Evolutionary conservation across 306 rosid species (phyloP).

Genomic region (Pachyrhizus erosus): DNA sequence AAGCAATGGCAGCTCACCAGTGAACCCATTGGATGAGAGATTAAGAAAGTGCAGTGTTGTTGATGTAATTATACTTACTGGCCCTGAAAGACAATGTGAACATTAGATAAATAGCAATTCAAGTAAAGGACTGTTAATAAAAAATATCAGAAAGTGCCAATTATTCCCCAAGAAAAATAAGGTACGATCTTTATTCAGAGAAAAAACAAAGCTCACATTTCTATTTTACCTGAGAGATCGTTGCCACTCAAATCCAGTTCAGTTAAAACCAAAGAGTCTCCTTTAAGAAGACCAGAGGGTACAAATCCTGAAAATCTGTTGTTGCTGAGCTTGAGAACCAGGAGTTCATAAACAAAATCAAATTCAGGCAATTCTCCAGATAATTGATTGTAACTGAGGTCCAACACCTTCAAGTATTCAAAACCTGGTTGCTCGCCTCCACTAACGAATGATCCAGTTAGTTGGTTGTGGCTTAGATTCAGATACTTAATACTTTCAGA

Average conservation of each 20-base stretch:
- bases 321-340: conserved; percentile 76
- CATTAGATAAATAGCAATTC: conserved; percentile 36
- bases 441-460: conserved; percentile 68
- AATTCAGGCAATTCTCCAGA: conserved; percentile 81
- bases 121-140: neutral
- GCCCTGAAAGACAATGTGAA: conserved; percentile 58
- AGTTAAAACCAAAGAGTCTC: conserved; percentile 68
- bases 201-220: neutral
- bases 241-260: conserved; percentile 86
- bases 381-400: conserved; percentile 77
- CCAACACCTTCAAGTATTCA: conserved; percentile 73
- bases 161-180: neutral
- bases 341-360: conserved; percentile 82
- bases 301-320: conserved; percentile 71
- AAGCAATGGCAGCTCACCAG: conserved; percentile 70
- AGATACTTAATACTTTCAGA: conserved; percentile 67
- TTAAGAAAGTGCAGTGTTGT: conserved; percentile 60
- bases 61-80: conserved; percentile 66
- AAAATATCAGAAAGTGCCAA: neutral
- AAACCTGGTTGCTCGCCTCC: conserved; percentile 59
- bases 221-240: conserved; percentile 69
- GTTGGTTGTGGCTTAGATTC: conserved; percentile 74
- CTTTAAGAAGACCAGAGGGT: conserved; percentile 70
- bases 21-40: conserved; percentile 70
- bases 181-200: neutral